phyloP scores from a whole-genome alignment of 495 filamentous ascomycete genomes.

The Letharia lupina region DNA sequence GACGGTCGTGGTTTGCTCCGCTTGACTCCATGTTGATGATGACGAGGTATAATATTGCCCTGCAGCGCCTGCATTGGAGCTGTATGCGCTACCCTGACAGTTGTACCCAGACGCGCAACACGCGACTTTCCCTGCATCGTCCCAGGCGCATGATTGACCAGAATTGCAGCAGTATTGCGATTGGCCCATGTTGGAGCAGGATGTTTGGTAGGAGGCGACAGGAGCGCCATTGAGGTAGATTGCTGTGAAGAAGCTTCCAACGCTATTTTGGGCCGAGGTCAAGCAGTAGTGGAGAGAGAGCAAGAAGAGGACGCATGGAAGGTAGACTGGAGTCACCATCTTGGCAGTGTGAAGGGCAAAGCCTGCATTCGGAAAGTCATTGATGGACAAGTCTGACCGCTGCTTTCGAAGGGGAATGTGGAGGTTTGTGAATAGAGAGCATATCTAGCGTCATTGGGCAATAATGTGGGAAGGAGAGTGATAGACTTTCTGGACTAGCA shows the following conservation, averaged over 20 bases:
- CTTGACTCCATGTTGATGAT: slow-evolving; percentile 3
- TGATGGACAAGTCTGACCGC: background rate
- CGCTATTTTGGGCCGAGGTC: slow-evolving; percentile 7
- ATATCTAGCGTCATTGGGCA: background rate
- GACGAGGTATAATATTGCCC: slow-evolving; percentile 9
- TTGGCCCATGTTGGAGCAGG: slow-evolving; percentile 16
- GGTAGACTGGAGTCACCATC: background rate
- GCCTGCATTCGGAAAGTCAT: background rate
- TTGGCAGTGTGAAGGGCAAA: background rate
- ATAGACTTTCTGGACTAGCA: background rate
- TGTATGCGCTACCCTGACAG: slow-evolving; percentile 16
- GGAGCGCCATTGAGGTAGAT: slow-evolving; percentile 21
- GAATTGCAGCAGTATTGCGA: slow-evolving; percentile 16
- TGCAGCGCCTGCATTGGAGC: slow-evolving; percentile 10
- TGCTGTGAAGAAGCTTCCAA: slow-evolving; percentile 21
- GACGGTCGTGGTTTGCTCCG: slow-evolving; percentile 15
- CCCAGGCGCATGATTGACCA: slow-evolving; percentile 20
- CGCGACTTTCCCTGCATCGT: slow-evolving; percentile 18
- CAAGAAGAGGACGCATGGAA: background rate
- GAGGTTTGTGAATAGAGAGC: background rate
- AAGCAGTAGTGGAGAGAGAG: background rate
- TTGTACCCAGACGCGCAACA: slow-evolving; percentile 18
- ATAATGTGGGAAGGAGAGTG: background rate
- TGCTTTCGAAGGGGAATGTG: background rate
- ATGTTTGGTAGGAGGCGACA: slow-evolving; percentile 7